Base-by-base conservation (phyloP, 345 rosid species). In the Microcos paniculata region DNA sequence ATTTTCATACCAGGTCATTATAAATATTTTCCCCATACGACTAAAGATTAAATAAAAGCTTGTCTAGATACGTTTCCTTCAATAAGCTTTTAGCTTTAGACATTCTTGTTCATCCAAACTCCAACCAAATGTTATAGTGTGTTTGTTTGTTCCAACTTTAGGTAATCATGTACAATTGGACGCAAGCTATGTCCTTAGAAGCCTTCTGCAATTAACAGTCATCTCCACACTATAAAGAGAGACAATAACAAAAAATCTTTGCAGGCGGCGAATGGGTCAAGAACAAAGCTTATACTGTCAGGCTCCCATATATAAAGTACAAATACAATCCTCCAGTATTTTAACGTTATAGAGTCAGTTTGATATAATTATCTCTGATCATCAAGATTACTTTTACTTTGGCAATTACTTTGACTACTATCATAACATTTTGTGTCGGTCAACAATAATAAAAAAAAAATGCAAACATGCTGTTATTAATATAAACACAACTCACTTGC, bases 401-500 rank as follows among this genome's bases (percentile, higher is more conserved):
- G 49, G 46, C 73, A 49, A n/a, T 49, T 31, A 49, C 59, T 69
- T 51, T 1, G 43, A 69, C 3, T 18, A 69, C 31, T 69, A 31
- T 51, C 73, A 49, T 19, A 43, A 30, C 55, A 2, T 69, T 45
- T 48, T 28, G 24, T 68, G 51, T 76, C 30, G 30, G 2, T 43
- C 55, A 61, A 35, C 52, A 53, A 13, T 10, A 23, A 62, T 40
- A 12, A 14, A 3, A 6, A 43, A 12, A 14, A 3, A 6, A 43
- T 30, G 38, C 42, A 72, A 43, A 43, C 6, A 65, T 31, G 21
- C 28, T 28, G 23, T 12, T 18, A 68, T 18, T 19, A 15, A 43
- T 28, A 68, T 28, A 46, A 1, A 28, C 3, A 68, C 8, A 71
- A 70, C 90, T 86, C 75, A 90, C 99, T 82, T 93, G 99, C 86